These are phyloP conservation scores for Coemansia sp. DNA, from an alignment of 192 early-diverging fungal species.

Conservation along the genomic window DNA sequence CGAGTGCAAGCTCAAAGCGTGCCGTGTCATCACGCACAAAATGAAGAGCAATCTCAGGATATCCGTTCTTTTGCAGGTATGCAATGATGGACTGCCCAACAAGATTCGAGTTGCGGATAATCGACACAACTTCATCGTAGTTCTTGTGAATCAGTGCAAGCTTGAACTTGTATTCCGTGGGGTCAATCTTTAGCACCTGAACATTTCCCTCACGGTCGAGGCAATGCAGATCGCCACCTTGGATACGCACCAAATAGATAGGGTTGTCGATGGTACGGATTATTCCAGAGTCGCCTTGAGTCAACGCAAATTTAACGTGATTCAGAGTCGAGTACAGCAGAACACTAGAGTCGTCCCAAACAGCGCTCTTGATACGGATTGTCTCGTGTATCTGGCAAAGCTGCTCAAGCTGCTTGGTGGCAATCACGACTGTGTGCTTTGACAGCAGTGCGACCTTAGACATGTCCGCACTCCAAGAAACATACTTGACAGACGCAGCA, in stretches of 20 bases:
- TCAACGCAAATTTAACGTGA: slow-evolving; percentile 96
- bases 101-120: slow-evolving; percentile 94
- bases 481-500: slow-evolving; percentile 88
- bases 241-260: slow-evolving; percentile 85
- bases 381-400: slow-evolving; percentile 92
- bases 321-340: slow-evolving; percentile 97
- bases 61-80: slow-evolving; percentile 99
- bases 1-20: slow-evolving; percentile 93
- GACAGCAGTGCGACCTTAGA: slow-evolving; percentile 84
- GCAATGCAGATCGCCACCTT: slow-evolving; percentile 82
- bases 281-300: slow-evolving; percentile 95
- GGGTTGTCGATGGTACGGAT: slow-evolving; percentile 96
- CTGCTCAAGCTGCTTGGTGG: slow-evolving; percentile 86
- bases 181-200: slow-evolving; percentile 86
- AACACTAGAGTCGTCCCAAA: slow-evolving; percentile 91
- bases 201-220: slow-evolving; percentile 91
- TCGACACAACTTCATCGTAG: slow-evolving; percentile 94
- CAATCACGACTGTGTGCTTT: slow-evolving; percentile 96
- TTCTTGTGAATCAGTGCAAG: slow-evolving; percentile 85
- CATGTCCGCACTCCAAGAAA: slow-evolving; percentile 90
- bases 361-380: slow-evolving; percentile 96
- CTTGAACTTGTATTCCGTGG: slow-evolving; percentile 99
- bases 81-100: slow-evolving; percentile 99
- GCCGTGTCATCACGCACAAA: slow-evolving; percentile 98
- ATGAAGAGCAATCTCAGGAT: slow-evolving; percentile 97